Conservation (phyloP, 441 rosid species). For the Gossypium trilobum region DNA sequence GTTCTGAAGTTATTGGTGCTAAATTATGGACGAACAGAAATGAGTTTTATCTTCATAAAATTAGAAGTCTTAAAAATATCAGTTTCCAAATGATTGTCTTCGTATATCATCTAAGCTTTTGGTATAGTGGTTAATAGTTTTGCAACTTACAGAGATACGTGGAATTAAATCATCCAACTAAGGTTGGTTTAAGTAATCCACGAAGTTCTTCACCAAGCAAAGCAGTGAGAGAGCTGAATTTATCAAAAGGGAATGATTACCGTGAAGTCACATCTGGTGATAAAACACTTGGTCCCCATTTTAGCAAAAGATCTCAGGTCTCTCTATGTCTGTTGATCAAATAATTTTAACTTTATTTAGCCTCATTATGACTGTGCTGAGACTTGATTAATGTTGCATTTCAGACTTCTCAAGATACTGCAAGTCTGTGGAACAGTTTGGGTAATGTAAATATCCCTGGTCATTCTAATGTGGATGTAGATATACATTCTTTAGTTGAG, state of each 20-base stretch:
- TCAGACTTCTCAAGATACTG: constrained; percentile 40
- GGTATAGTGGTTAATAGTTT: constrained; percentile 5
- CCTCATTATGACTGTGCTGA: constrained; percentile 9
- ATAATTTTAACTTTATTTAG: not conserved
- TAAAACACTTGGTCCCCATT: constrained; percentile 25
- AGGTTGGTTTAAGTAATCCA: constrained; percentile 26
- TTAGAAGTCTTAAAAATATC: not conserved
- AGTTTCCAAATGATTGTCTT: not conserved
- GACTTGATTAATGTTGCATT: constrained; percentile 16
- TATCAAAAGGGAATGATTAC: constrained; percentile 22
- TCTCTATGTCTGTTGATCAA: constrained; percentile 16
- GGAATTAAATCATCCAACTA: constrained; percentile 26
- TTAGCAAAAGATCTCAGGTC: constrained; percentile 40
- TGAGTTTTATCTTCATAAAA: not conserved
- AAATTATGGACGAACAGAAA: not conserved
- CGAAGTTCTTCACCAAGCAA: constrained; percentile 25
- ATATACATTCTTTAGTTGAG: constrained; percentile 45
- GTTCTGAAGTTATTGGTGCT: not conserved
- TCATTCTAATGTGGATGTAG: constrained; percentile 28
- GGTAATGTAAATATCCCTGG: constrained; percentile 33
- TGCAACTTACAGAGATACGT: constrained; percentile 29
- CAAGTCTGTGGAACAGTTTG: constrained; percentile 34
- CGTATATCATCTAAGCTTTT: not conserved
- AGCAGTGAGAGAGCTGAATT: constrained; percentile 32
- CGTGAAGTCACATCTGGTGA: constrained; percentile 29